phyloP scores from a whole-genome alignment of 2,329 filamentous ascomycete genomes.

The Chrysosporium keratinophilum region DNA sequence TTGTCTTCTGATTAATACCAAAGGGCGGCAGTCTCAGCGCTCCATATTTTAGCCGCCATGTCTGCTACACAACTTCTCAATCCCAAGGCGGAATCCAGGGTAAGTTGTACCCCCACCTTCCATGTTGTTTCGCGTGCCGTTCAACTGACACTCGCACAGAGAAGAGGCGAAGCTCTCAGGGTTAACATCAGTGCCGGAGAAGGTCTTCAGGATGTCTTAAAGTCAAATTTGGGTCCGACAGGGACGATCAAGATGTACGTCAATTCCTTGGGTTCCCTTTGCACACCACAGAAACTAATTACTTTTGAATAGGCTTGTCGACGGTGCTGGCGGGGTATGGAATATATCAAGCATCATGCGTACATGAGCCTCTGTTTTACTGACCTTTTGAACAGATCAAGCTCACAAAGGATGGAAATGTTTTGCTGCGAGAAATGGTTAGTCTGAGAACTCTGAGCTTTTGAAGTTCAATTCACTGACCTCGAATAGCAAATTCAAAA shows the following conservation, averaged over 20 bases:
- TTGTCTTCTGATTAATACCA: neutral
- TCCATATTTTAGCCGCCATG: conserved; percentile 46
- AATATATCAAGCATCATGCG: conserved; percentile 7
- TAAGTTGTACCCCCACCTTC: conserved; percentile 39
- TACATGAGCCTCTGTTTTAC: conserved; percentile 15
- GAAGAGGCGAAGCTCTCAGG: conserved; percentile 88
- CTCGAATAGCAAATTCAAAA: conserved; percentile 75
- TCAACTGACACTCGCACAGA: conserved; percentile 48
- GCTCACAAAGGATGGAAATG: conserved; percentile 96
- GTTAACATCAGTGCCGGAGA: conserved; percentile 97
- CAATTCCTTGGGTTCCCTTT: neutral
- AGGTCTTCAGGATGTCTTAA: conserved; percentile 84
- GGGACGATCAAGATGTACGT: conserved; percentile 90
- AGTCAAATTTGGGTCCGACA: conserved; percentile 86
- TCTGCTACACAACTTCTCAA: conserved; percentile 97
- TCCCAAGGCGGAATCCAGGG: conserved; percentile 95
- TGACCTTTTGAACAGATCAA: conserved; percentile 58
- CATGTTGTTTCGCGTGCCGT: conserved; percentile 11
- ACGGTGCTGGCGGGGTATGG: conserved; percentile 50
- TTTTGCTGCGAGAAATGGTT: conserved; percentile 59
- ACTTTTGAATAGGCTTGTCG: conserved; percentile 43
- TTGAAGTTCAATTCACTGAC: conserved; percentile 24
- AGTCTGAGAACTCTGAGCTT: conserved; percentile 18
- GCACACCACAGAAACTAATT: conserved; percentile 20
- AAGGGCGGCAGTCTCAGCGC: neutral